Evolutionary conservation across 2,329 filamentous ascomycete species (phyloP).

Genomic region (Neospermospora avenae): DNA sequence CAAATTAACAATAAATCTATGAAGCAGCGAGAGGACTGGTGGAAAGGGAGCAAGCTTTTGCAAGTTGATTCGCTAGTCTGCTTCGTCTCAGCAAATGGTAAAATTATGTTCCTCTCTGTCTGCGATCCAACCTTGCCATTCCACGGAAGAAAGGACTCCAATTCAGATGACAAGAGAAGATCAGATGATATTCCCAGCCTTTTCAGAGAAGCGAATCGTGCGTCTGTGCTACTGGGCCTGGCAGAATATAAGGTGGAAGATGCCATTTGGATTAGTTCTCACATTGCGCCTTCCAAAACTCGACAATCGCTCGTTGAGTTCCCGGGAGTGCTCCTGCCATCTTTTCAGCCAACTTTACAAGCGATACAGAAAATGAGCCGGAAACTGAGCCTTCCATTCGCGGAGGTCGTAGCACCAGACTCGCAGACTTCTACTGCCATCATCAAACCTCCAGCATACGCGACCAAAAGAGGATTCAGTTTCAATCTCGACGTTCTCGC

Average conservation of each 20-base stretch:
- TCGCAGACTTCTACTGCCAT: conserved; percentile 20
- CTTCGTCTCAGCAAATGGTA: conserved; percentile 40
- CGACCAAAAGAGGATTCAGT: conserved; percentile 44
- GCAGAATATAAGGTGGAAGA: conserved; percentile 29
- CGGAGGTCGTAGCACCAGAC: conserved; percentile 42
- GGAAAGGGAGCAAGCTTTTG: conserved; percentile 47
- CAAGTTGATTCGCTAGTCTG: conserved; percentile 49
- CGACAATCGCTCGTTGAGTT: conserved; percentile 53
- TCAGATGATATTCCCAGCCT: conserved; percentile 23
- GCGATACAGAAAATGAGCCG: conserved; percentile 52
- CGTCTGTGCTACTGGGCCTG: conserved; percentile 33
- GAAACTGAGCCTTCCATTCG: conserved; percentile 46
- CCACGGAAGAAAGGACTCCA: conserved; percentile 15
- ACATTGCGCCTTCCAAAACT: conserved; percentile 18
- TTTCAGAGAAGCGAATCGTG: conserved; percentile 29
- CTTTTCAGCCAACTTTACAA: conserved; percentile 55
- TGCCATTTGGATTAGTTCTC: conserved; percentile 23
- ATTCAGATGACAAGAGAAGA: conserved; percentile 19
- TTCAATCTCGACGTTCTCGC: conserved; percentile 42
- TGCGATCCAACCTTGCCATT: conserved; percentile 26
- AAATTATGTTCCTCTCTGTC: conserved; percentile 43
- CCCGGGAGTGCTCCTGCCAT: conserved; percentile 54
- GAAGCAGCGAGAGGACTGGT: conserved; percentile 45
- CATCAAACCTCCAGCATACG: conserved; percentile 49
- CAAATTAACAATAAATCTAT: conserved; percentile 23